These are phyloP conservation scores for Macrophomina pseudophaseolina DNA, from an alignment of 2,329 filamentous ascomycete genomes.

Conservation along the genomic window DNA sequence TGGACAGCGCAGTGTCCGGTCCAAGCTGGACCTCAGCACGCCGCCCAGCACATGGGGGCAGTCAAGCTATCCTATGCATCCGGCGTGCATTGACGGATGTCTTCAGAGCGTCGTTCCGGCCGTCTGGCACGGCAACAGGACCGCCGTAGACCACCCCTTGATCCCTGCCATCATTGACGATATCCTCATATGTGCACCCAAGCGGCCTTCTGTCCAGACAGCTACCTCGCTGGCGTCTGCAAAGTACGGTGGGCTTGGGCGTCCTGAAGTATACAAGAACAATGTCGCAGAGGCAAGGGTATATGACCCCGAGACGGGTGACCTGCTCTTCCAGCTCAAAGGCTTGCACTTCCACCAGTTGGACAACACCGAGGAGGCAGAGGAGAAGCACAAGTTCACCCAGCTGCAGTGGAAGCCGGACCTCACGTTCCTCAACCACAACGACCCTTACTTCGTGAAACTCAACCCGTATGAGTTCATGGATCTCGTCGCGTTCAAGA, in stretches of 20 bases:
- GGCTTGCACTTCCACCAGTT: conserved; percentile 32
- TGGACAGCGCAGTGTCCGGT: conserved; percentile 21
- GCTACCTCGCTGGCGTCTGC: neutral
- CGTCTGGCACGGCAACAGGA: conserved; percentile 30
- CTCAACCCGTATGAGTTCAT: conserved; percentile 27
- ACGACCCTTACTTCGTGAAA: neutral
- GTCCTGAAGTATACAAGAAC: conserved; percentile 28
- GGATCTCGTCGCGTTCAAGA: conserved; percentile 45
- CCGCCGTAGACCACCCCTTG: conserved; percentile 17
- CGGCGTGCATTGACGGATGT: conserved; percentile 38
- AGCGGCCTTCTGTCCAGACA: neutral
- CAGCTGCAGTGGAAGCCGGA: conserved; percentile 33
- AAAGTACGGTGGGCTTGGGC: conserved; percentile 29
- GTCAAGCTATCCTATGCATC: conserved; percentile 43
- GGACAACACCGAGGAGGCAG: conserved; percentile 27
- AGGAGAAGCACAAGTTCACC: conserved; percentile 27
- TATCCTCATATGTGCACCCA: conserved; percentile 28
- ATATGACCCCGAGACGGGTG: conserved; percentile 15
- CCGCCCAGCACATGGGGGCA: conserved; percentile 30
- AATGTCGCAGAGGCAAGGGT: conserved; percentile 15
- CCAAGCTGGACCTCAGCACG: conserved; percentile 27
- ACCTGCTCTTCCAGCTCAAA: conserved; percentile 31
- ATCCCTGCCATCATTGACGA: conserved; percentile 24
- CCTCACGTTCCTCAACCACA: conserved; percentile 16
- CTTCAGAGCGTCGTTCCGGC: conserved; percentile 35